phyloP scores from a whole-genome alignment of 768 basidiomycete genomes.

The Mrakia blollopis region DNA sequence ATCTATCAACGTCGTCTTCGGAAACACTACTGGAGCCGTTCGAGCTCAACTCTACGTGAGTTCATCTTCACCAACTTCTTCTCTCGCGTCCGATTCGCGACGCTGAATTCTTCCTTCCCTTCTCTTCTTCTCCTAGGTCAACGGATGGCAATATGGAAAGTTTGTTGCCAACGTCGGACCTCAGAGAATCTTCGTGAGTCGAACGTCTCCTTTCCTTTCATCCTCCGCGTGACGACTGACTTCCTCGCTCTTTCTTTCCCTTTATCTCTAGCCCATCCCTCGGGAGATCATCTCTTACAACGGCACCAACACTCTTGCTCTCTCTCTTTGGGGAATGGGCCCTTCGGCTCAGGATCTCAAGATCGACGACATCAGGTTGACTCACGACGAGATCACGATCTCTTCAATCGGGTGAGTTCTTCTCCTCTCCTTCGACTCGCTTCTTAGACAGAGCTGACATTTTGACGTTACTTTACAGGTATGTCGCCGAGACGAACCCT shows the following conservation, averaged over 20 bases:
- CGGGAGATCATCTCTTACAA: not conserved
- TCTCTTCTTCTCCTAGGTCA: conserved; percentile 56
- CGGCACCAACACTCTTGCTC: not conserved
- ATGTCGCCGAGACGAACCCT: not conserved
- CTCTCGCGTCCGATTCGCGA: too few species aligned
- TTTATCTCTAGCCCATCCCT: not conserved
- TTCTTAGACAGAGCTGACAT: not conserved
- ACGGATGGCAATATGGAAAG: conserved; percentile 89
- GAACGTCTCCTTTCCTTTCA: not conserved
- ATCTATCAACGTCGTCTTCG: conserved; percentile 67
- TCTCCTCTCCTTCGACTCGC: too few species aligned
- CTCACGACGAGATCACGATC: not conserved
- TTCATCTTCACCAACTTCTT: too few species aligned
- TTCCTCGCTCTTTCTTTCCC: not conserved
- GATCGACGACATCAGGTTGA: not conserved
- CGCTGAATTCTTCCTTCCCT: not conserved
- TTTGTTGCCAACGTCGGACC: conserved; percentile 60
- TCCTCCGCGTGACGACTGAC: not conserved
- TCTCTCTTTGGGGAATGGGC: not conserved
- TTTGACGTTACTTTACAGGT: not conserved
- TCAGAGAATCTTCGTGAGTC: not conserved
- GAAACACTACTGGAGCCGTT: conserved; percentile 48
- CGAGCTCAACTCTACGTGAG: conserved; percentile 50
- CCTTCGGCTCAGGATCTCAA: not conserved
- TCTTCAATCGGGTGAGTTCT: not conserved